Percentiles rank a stretch among this genome's conserved stretches.
Evolutionary conservation across 1,284 basidiomycete species (phyloP).

Genomic region (Marasmius tenuissimus): DNA sequence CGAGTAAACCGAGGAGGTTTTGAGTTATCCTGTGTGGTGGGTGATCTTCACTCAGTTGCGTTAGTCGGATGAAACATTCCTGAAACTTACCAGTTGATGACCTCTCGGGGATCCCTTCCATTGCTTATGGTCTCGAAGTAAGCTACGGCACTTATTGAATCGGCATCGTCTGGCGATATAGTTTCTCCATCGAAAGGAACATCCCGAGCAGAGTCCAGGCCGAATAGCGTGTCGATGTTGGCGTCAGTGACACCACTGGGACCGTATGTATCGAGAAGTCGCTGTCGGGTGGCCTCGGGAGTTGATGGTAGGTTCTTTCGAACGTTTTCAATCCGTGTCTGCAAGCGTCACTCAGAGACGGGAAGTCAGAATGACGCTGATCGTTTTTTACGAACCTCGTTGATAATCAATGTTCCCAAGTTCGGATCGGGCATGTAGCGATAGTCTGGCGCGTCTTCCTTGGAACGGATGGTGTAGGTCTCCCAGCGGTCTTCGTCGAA

Average conservation of each 20-base stretch:
- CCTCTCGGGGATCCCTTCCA: slow-evolving; percentile 65
- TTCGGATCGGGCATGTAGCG: slow-evolving; percentile 99
- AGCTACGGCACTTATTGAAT: slow-evolving; percentile 45
- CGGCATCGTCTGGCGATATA: slow-evolving; percentile 27
- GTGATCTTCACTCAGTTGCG: slow-evolving; percentile 1
- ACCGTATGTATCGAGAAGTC: slow-evolving; percentile 49
- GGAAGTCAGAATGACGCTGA: not conserved
- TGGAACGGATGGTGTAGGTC: slow-evolving; percentile 83
- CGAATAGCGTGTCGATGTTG: slow-evolving; percentile 76
- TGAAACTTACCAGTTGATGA: slow-evolving; percentile 77
- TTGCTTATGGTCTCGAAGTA: slow-evolving; percentile 76
- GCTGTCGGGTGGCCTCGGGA: slow-evolving; percentile 63
- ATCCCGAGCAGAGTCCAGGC: slow-evolving; percentile 66
- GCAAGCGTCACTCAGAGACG: slow-evolving; percentile 6
- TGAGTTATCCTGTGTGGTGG: slow-evolving; percentile 73
- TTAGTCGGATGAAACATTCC: not conserved
- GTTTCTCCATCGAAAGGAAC: slow-evolving; percentile 61
- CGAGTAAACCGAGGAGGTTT: slow-evolving; percentile 78
- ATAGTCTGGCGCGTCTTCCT: slow-evolving; percentile 95
- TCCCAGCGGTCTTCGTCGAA: slow-evolving; percentile 83
- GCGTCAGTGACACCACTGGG: slow-evolving; percentile 54
- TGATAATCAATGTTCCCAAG: slow-evolving; percentile 75
- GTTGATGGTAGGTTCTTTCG: slow-evolving; percentile 73
- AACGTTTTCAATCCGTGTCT: slow-evolving; percentile 65
- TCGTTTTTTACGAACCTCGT: slow-evolving; percentile 41